phyloP scores from a whole-genome alignment of 2,329 filamentous ascomycete genomes.

The Pseudogymnoascus sp. region DNA sequence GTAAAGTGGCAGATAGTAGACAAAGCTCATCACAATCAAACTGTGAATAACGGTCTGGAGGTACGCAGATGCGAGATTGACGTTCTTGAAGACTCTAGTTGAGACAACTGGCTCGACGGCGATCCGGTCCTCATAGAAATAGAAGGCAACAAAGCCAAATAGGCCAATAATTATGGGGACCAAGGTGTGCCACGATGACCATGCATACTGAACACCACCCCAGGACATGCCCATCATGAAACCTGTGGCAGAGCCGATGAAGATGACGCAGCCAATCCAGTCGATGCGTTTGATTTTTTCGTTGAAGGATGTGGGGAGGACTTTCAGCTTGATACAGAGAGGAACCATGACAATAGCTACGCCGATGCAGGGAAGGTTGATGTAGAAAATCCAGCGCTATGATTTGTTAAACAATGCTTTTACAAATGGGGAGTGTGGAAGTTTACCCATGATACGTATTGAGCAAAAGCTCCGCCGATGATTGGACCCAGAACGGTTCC shows the following conservation, averaged over 20 bases:
- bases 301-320: neutral
- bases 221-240: conserved; percentile 19
- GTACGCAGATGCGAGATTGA: conserved; percentile 43
- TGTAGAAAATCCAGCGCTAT: conserved; percentile 21
- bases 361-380: conserved; percentile 15
- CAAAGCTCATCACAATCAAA: conserved; percentile 41
- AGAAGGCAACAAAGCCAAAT: conserved; percentile 42
- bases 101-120: conserved; percentile 27
- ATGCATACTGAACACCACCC: conserved; percentile 54
- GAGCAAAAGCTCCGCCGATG: conserved; percentile 36
- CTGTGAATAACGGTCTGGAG: conserved; percentile 48
- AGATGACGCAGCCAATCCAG: conserved; percentile 27
- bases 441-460: conserved; percentile 20
- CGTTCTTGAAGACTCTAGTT: conserved; percentile 33
- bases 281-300: conserved; percentile 37
- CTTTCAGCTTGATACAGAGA: neutral
- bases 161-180: conserved; percentile 50
- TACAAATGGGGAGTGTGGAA: neutral
- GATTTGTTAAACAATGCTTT: conserved; percentile 35
- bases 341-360: conserved; percentile 11
- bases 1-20: conserved; percentile 48
- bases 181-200: conserved; percentile 53
- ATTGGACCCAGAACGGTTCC: conserved; percentile 26
- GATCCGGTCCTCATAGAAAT: conserved; percentile 38
- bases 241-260: neutral